A percentile compares a stretch with the other conserved stretches of the same genome.
phyloP scores from a whole-genome alignment of 2,329 filamentous ascomycete genomes.

The Venturiaceae sp. region DNA sequence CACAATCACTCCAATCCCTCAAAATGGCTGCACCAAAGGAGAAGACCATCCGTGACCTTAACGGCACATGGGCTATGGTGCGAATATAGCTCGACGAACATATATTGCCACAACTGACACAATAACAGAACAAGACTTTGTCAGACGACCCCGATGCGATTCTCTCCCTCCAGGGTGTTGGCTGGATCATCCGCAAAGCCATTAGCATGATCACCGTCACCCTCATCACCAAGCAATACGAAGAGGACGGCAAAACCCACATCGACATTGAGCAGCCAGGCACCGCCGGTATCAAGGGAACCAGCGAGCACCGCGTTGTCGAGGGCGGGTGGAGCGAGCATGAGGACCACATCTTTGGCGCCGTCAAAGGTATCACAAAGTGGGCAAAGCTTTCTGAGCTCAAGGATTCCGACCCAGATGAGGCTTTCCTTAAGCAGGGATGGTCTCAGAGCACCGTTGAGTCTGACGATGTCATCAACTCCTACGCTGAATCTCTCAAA shows the following conservation, averaged over 20 bases:
- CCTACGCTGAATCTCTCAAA: constrained; percentile 21
- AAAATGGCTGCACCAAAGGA: constrained; percentile 27
- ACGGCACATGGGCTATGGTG: constrained; percentile 30
- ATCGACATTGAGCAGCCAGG: constrained; percentile 64
- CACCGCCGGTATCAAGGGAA: constrained; percentile 63
- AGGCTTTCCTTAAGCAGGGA: constrained; percentile 9
- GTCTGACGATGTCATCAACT: constrained; percentile 19
- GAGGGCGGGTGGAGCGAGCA: constrained; percentile 55
- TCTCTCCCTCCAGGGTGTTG: constrained; percentile 40
- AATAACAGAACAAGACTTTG: constrained; percentile 59
- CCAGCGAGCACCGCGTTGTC: constrained; percentile 45
- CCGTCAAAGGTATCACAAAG: constrained; percentile 50
- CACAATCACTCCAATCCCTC: neutral
- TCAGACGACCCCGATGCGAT: constrained; percentile 60
- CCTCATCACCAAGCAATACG: constrained; percentile 46
- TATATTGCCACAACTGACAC: neutral
- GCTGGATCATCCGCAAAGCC: constrained; percentile 62
- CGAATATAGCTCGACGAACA: neutral
- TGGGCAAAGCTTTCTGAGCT: constrained; percentile 29
- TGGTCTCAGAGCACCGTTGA: constrained; percentile 13
- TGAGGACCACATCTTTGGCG: constrained; percentile 71
- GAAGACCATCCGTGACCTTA: constrained; percentile 23
- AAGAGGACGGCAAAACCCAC: constrained; percentile 41
- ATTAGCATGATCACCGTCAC: constrained; percentile 61
- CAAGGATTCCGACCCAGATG: constrained; percentile 8